Evolutionary conservation across 805 yeast species (phyloP), one percentile per base, ranked within the genome.

Genomic region (Kurtzmaniella fragi): DNA sequence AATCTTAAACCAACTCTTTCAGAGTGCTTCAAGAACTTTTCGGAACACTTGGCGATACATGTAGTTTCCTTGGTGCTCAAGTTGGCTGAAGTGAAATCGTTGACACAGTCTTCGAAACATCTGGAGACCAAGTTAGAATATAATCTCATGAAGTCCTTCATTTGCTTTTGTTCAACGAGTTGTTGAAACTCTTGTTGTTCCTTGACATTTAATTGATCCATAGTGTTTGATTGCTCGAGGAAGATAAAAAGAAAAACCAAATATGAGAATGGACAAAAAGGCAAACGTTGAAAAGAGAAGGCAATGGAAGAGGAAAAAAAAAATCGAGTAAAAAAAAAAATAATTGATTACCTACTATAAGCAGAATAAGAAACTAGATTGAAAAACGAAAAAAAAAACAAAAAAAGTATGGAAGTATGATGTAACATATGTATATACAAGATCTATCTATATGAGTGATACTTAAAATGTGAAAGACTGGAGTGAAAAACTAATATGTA

Each of bases 1-100:
- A 93, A 93, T 70, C 98, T 82, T 68, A 85, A 91, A 33, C 99
- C 99, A 42, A 93, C 96, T 64, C 99, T 83, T 72, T 93, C 99
- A 65, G 91, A 81, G 74, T 91, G 98, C 64, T 93, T 93, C 72
- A 93, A 77, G 79, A 93, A 93, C 75, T 93, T 93, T 67, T 91
- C 98, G 36, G 96, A 84, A 65, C 99, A 93, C 66, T 84, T 85
- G 73, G 79, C 72, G 46, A 93, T 78, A 70, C 99, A 93, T 17
- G 80, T 56, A 49, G 80, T 80, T 67, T 93, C 99, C 72, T 84
- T 87, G 56, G 80, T 64, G 46, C 95, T 82, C 60, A 93, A 77
- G 58, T 80, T 79, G 60, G 83, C 81, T 32, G 98, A 88, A 42
- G 99, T 93, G 80, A 93, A 91, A 65, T 93, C 99, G 64, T 90